A percentile compares a stretch with the other conserved stretches of the same genome.
These are phyloP conservation scores for Euryodendron excelsum DNA, from an alignment of 148 eudicot species.

Conservation along the genomic window DNA sequence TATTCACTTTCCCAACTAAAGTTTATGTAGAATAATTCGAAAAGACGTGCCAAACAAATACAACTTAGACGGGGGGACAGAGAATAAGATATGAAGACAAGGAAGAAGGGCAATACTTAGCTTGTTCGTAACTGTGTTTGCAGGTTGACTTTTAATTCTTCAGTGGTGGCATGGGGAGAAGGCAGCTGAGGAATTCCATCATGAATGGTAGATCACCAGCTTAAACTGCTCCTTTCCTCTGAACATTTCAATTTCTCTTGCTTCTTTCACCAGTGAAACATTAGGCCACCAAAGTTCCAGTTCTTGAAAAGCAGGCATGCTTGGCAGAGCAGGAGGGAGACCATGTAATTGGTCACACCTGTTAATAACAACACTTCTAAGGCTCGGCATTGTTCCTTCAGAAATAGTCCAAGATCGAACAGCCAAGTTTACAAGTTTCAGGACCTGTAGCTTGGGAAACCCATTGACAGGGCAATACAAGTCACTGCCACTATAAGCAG, in stretches of 20 bases:
- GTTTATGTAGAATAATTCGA: too few relatives aligned
- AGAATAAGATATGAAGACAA: too few relatives aligned
- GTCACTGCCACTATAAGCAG: background rate
- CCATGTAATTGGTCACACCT: background rate
- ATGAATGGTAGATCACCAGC: background rate
- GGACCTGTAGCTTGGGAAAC: background rate
- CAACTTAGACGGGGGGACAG: too few relatives aligned
- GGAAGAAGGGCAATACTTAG: too few relatives aligned
- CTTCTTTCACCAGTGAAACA: background rate
- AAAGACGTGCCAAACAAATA: too few relatives aligned
- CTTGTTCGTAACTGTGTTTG: too few relatives aligned
- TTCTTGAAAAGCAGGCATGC: background rate
- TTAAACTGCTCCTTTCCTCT: background rate
- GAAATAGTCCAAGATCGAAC: background rate
- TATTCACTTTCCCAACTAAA: too few relatives aligned
- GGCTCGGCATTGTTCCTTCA: background rate
- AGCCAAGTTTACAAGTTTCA: background rate
- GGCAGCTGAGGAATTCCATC: too few relatives aligned
- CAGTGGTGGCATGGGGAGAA: too few relatives aligned
- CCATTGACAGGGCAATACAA: background rate
- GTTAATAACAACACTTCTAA: background rate
- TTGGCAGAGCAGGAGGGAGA: background rate
- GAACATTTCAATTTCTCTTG: background rate
- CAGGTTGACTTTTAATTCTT: too few relatives aligned
- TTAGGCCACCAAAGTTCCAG: background rate